A percentile compares a stretch with the other conserved stretches of the same genome.
These are phyloP conservation scores for Glycine soja DNA, from an alignment of 306 rosid genomes.

Conservation along the genomic window DNA sequence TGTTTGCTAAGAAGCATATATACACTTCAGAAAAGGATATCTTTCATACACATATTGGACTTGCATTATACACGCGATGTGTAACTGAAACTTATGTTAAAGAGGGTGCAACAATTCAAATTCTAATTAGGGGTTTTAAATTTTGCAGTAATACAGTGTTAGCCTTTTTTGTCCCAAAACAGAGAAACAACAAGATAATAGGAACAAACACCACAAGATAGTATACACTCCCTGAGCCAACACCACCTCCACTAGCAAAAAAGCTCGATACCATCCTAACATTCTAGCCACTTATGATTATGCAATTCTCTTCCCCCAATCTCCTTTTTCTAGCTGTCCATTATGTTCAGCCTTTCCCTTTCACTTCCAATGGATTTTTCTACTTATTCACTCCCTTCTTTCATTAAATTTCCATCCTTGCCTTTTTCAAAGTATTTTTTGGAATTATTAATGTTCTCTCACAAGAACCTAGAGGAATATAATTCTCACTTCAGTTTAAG, in stretches of 20 bases:
- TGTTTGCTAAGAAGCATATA: conserved; percentile 2
- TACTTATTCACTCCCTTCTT: not conserved
- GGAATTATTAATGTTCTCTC: not conserved
- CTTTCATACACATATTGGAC: not conserved
- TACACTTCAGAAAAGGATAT: not conserved
- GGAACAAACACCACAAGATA: too few species aligned
- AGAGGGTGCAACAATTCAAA: not conserved
- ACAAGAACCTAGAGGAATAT: not conserved
- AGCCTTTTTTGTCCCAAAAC: too few species aligned
- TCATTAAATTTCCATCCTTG: not conserved
- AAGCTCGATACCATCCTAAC: not conserved
- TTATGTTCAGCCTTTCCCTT: not conserved
- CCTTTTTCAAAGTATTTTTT: not conserved
- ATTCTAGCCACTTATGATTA: not conserved
- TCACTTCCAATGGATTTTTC: not conserved
- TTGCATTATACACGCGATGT: not conserved
- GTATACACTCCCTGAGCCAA: not conserved
- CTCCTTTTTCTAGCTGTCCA: not conserved
- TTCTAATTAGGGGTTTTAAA: not conserved
- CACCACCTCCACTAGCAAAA: not conserved
- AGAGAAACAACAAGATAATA: too few species aligned
- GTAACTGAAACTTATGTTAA: not conserved
- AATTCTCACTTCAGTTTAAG: not conserved
- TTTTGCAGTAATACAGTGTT: too few species aligned
- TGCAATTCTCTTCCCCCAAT: not conserved